Evolutionary conservation across 495 filamentous ascomycete genomes (phyloP), one percentile per base, ranked within the genome.

Genomic region (Tuber indicum): DNA sequence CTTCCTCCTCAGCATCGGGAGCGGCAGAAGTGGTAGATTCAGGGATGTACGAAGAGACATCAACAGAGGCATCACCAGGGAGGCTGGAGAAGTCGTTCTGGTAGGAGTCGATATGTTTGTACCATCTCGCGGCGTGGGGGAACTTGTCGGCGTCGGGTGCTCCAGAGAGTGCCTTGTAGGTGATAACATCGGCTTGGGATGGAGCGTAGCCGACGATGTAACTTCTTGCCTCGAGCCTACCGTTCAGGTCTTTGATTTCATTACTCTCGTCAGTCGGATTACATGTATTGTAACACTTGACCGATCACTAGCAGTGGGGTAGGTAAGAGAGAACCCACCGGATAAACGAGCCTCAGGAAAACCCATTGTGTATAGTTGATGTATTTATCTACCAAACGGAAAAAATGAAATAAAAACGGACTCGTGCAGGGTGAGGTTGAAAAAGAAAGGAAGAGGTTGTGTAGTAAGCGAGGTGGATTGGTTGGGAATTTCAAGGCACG

Each of bases 41-140:
- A 70, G 96, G 96, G 78, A 96, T 96, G 87, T 98, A 99, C 82
- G 91, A 88, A 78, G 93, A 95, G 88, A 91, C 92, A 78, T 89
- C 88, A 87, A 92, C 92, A 84, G 92, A 92, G 81, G 94, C 89
- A 85, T 99, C 96, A 86, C 96, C 96, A 72, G 94, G 89, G 47
- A 99, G 92, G 77, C 91, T 91, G 80, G 91, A 86, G 89, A 98
- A 98, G 84, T 97, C 96, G 76, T 91, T 88, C 88, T 93, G 90
- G 87, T 92, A 97, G 78, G 92, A 91, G 81, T 91, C 89, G 84
- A 97, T 96, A 90, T 99, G 94, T 89, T 96, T 97, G 90, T 97
- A 97, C 96, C 96, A 99, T 86, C 96, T 92, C 76, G 92, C 93
- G 82, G 91, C 94, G 86, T 97, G 89, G 82, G 96, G 94, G 89